Evolutionary conservation across 805 yeast genomes (phyloP).

Genomic region (Lipomyces spencermartinsiae): DNA sequence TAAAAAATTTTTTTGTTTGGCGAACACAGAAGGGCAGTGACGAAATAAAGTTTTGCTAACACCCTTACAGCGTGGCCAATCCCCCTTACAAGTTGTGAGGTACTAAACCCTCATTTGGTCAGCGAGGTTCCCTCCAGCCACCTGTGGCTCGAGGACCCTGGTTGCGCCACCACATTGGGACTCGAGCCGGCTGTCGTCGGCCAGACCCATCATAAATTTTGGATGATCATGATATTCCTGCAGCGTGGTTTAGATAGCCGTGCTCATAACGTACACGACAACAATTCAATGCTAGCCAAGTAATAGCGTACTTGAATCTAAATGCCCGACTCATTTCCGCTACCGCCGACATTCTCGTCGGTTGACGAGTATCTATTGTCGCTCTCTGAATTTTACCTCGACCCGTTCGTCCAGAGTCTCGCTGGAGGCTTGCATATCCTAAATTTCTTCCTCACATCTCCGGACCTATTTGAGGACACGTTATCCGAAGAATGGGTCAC

Average conservation of each 20-base stretch:
- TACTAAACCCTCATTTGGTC: not conserved
- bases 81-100: not conserved
- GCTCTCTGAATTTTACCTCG: conserved; percentile 24
- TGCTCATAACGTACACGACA: no score
- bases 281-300: not conserved
- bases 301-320: not conserved
- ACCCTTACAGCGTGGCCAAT: not conserved
- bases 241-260: not conserved
- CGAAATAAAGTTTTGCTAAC: not conserved
- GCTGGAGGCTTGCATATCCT: conserved; percentile 34
- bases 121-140: not conserved
- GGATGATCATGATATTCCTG: no score
- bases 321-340: conserved; percentile 23
- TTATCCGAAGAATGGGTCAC: conserved; percentile 32
- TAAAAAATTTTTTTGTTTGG: conserved; percentile 16
- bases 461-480: conserved; percentile 28
- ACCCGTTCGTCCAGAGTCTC: conserved; percentile 35
- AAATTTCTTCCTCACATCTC: conserved; percentile 28
- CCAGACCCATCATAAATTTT: not conserved
- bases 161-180: not conserved
- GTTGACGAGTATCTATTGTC: conserved; percentile 30
- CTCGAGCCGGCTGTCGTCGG: not conserved
- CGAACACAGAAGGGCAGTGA: not conserved
- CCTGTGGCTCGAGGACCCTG: not conserved
- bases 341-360: conserved; percentile 27